These are phyloP conservation scores for Cladophialophora carrionii DNA, from an alignment of 2,329 filamentous ascomycete species.

Conservation along the genomic window DNA sequence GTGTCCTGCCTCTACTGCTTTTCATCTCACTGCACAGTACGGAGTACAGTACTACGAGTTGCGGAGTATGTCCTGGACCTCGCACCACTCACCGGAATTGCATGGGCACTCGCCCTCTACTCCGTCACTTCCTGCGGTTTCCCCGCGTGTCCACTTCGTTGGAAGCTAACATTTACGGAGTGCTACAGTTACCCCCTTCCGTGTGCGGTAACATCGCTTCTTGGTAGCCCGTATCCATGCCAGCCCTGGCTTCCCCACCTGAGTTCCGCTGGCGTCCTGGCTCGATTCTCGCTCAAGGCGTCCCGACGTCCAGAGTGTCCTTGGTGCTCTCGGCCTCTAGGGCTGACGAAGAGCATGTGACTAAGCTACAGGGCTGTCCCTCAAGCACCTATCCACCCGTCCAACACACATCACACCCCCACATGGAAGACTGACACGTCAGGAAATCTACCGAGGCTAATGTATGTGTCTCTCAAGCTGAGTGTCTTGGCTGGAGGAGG, in stretches of 20 bases:
- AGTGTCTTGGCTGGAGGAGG: neutral
- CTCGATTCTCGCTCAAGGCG: neutral
- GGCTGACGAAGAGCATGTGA: neutral
- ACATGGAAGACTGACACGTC: neutral
- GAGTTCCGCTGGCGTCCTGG: neutral
- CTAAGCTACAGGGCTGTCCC: neutral
- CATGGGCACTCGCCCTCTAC: too few species aligned
- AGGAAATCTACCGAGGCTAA: conserved; percentile 11
- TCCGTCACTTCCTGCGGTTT: too few species aligned
- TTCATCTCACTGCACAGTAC: too few species aligned
- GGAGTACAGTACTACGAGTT: too few species aligned
- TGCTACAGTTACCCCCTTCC: neutral
- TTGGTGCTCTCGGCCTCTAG: neutral
- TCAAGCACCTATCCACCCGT: neutral
- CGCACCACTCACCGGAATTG: too few species aligned
- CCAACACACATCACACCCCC: neutral
- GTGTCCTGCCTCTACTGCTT: too few species aligned
- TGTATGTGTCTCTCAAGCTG: neutral
- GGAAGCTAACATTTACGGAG: too few species aligned
- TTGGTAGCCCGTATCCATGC: neutral
- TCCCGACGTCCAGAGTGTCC: neutral
- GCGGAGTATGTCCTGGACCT: too few species aligned
- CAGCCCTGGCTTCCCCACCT: neutral
- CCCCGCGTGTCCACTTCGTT: too few species aligned
- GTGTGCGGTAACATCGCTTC: neutral